Conservation (phyloP, 75 land plant genomes). For the Cunninghamia lanceolata region DNA sequence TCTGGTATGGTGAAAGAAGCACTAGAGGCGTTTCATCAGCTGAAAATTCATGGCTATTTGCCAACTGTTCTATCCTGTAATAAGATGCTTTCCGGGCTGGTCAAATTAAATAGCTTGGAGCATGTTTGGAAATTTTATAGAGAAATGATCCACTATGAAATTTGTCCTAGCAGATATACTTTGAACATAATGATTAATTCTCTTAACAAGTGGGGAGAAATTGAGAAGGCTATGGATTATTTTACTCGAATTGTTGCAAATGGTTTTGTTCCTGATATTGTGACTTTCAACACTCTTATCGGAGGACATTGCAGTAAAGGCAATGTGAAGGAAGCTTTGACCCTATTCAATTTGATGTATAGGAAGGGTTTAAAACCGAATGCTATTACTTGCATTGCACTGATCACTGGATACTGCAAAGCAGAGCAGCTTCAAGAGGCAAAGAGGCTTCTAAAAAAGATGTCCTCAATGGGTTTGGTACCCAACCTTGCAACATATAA, state of each 20-base stretch:
- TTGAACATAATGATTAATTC: slow-evolving; percentile 5
- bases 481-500: slow-evolving; percentile 57
- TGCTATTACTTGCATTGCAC: slow-evolving; percentile 47
- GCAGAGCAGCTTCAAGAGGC: slow-evolving; percentile 34
- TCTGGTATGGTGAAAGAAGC: slow-evolving; percentile 1
- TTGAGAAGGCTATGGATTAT: background rate
- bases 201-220: slow-evolving; percentile 6
- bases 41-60: background rate
- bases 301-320: background rate
- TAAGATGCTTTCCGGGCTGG: background rate
- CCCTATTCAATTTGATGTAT: slow-evolving; percentile 16
- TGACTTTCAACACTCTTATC: slow-evolving; percentile 9
- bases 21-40: background rate
- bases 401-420: slow-evolving; percentile 51
- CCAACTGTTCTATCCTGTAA: slow-evolving; percentile 1
- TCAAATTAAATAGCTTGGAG: slow-evolving; percentile 4
- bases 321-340: background rate
- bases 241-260: background rate
- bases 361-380: slow-evolving; percentile 37
- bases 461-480: slow-evolving; percentile 29
- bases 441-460: slow-evolving; percentile 25
- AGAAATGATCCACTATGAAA: background rate
- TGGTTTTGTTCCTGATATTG: slow-evolving; percentile 9
- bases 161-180: slow-evolving; percentile 6
- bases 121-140: slow-evolving; percentile 5